Evolutionary conservation across 176 grass and related monocot species (phyloP), one percentile per base, ranked within the genome.

Genomic region (Oryza meyeriana): DNA sequence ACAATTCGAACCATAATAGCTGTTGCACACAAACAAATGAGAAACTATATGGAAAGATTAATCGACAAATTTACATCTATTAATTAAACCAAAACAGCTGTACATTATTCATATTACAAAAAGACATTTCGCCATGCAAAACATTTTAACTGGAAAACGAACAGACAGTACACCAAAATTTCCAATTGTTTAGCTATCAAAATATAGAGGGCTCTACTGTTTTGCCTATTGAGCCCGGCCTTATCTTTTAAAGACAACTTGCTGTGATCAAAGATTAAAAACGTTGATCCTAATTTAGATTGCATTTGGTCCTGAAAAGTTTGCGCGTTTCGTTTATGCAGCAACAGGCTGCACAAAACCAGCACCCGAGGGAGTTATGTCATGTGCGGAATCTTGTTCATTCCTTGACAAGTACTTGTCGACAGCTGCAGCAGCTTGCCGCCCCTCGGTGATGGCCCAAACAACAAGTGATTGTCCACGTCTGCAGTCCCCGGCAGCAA

Each of bases 381-480:
- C 81, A 27, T 78, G 68, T 20, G 85, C 61, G 0, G 38, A 72
- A 39, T 32, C 77, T 18, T 44, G 80, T 78, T 86, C 86, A 61
- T 92, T 81, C 79, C 64, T 89, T 77, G 82, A 88, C 45, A 99
- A 81, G 69, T 90, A 99, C 61, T 85, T 92, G 47, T 99, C 96
- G 0, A 90, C 91, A 5, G 87, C 61, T 6, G 93, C 82, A 64
- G 93, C 97, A 66, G 93, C 91, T 78, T 95, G 85, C 38, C 97
- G 91, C 35, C 97, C 97, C 85, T 99, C 97, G 0, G 89, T 99
- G 85, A 96, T 99, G 64, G 97, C 97, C 96, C 97, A 99, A 81
- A 99, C 97, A 10, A 99, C 97, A 3, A 99, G 77, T 16, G 97
- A 99, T 80, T 99, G 97, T 7, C 97, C 97, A 26, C 97, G 93